Base-by-base conservation (phyloP, 2,329 filamentous ascomycete genomes). In the Fonsecaea pedrosoi region DNA sequence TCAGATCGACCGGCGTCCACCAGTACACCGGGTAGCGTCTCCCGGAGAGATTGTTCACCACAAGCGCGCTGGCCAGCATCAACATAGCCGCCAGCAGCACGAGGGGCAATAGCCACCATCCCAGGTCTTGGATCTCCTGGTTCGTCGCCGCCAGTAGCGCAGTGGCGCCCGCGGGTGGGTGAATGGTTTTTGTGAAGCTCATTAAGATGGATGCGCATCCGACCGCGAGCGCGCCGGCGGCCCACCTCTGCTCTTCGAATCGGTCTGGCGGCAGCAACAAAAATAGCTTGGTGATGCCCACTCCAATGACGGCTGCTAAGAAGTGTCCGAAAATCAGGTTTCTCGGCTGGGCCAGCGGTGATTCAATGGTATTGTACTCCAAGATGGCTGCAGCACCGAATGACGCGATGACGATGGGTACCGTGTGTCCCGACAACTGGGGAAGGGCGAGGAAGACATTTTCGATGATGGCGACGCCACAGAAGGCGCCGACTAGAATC, bases 371-470 rank as follows among this genome's bases (percentile, higher is more conserved):
- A 72, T 89, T 88, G 77, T 91, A 93, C 73, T 91, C 86, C 42
- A 93, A 84, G n/a, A 93, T 89, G 13, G 90, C 90, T 2, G 89
- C 87, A 4, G 90, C 90, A 60, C 90, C 90, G 77, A 92, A 90
- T 76, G 88, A 90, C 60, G 84, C 89, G 68, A 92, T 82, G n/a
- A 91, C 85, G 10, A 87, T 80, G 0, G 89, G 88, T 0, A 82
- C 83, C 34, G 83, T 81, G 62, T 83, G 82, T 6, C 79, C 75
- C 37, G 82, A 75, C 54, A 92, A 87, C 0, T 80, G 78, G 0
- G 85, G 81, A 1, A 90, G 82, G 54, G 84, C 81, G 60, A 81
- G 81, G 40, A 82, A 85, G 10, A 87, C 84, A 21, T 82, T 80
- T 66, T 87, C 84, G 62, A 92, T 85, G 53, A 89, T 76, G 42